Evolutionary conservation across 495 filamentous ascomycete species (phyloP).

Genomic region (Annulohypoxylon bovei): DNA sequence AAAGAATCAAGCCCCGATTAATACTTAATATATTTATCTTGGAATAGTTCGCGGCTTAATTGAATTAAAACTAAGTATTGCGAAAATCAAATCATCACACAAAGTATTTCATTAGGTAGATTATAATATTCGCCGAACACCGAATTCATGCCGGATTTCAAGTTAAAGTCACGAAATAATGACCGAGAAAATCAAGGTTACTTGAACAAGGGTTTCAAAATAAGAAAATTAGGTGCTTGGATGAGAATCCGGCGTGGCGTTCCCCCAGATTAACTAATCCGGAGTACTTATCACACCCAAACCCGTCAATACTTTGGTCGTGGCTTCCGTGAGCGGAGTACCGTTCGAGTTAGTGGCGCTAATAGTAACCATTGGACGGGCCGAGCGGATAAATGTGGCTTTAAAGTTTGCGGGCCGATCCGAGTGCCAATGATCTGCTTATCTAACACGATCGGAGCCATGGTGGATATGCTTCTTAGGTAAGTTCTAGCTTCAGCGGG

Average conservation of each 20-base stretch:
- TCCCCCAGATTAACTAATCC: neutral
- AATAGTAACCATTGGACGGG: neutral
- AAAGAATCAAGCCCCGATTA: neutral
- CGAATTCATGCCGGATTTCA: neutral
- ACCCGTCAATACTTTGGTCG: neutral
- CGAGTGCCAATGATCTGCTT: neutral
- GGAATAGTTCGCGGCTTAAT: neutral
- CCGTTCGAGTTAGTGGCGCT: neutral
- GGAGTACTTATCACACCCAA: neutral
- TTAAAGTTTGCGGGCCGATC: constrained; percentile 8
- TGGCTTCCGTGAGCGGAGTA: neutral
- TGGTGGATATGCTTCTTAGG: no score
- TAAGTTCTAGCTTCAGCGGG: no score
- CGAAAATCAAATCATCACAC: neutral
- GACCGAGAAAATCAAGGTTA: neutral
- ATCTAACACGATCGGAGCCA: neutral
- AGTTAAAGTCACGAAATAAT: neutral
- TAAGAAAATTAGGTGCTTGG: neutral
- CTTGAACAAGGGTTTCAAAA: no score
- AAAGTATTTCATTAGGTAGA: neutral
- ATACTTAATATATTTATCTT: neutral
- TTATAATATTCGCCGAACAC: neutral
- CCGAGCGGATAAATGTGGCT: neutral
- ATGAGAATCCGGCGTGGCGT: neutral
- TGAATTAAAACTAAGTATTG: no score